A percentile compares a stretch with the other conserved stretches of the same genome.
phyloP scores from a whole-genome alignment of 2,329 filamentous ascomycete genomes.

The Passalora sequoiae region DNA sequence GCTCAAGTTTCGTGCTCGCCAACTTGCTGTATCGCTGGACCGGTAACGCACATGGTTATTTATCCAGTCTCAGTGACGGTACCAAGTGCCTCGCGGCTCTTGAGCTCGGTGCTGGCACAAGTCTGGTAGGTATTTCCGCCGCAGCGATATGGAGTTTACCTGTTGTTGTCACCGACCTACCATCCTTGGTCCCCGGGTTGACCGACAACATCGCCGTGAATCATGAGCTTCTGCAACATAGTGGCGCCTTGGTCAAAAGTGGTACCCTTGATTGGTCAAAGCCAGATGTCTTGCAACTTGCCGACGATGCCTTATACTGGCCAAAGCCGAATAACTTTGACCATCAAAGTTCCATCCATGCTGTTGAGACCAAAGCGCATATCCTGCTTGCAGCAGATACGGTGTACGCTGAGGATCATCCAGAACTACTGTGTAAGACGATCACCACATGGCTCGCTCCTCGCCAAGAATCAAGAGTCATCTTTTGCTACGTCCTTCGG shows the following conservation, averaged over 20 bases:
- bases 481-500: constrained; percentile 39
- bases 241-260: constrained; percentile 15
- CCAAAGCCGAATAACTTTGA: not conserved
- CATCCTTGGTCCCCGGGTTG: constrained; percentile 32
- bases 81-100: constrained; percentile 25
- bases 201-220: constrained; percentile 35
- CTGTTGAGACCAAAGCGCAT: constrained; percentile 25
- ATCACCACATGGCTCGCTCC: constrained; percentile 36
- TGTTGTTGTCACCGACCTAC: constrained; percentile 35
- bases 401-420: constrained; percentile 41
- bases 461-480: constrained; percentile 29
- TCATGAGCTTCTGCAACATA: constrained; percentile 8
- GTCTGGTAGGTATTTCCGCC: constrained; percentile 36
- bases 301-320: not conserved
- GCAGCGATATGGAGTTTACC: constrained; percentile 30
- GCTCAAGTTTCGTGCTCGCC: constrained; percentile 35
- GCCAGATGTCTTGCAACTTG: constrained; percentile 23
- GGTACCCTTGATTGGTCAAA: constrained; percentile 38
- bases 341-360: not conserved
- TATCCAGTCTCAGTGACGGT: not conserved
- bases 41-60: constrained; percentile 6
- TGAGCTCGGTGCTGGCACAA: constrained; percentile 38
- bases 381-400: constrained; percentile 42
- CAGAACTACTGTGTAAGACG: constrained; percentile 34
- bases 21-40: constrained; percentile 33